Evolutionary conservation across 2,329 filamentous ascomycete genomes (phyloP), one percentile per base, ranked within the genome.

Genomic region (Aureobasidium sp.): DNA sequence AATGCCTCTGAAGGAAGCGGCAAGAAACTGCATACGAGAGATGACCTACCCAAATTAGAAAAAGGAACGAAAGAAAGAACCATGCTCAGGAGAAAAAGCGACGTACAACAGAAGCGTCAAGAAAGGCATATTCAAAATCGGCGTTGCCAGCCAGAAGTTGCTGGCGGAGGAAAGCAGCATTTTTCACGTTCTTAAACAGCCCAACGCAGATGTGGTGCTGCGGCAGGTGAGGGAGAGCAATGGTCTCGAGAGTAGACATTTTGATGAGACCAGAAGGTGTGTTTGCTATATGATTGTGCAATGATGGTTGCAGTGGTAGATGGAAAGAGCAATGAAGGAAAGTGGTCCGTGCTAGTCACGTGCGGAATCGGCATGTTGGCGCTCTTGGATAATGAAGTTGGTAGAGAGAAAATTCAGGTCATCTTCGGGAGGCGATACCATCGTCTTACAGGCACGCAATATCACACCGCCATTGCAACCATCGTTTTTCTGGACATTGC

Each of bases 71-170:
- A 20, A 20, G 20, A 20, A 20, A 20, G 20, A 20, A 5, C 23
- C 7, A 26, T 23, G 51, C 36, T 2, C 17, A 17, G n/a, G 6
- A 29, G 20, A 34, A 56, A 46, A 32, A 51, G 39, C 46, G 37
- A 58, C 65, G 2, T 80, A 92, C 87, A 73, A 89, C 84, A 50
- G 84, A 85, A 23, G 91, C 91, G 76, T 99, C 93, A 51, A 99
- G 83, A 67, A 99, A 89, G 37, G 92, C 91, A 79, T 97, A 97
- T 75, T 97, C 91, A 69, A 92, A 97, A 9, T 87, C 87, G 12
- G 84, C 71, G 71, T 97, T 96, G 58, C 90, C 89, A 6, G 85
- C 82, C n/a, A 97, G 80, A 5, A 99, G 84, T 76, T 97, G 92
- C 68, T 87, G 80, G 58, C 91, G 87, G 47, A 99, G 80, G 70